A percentile compares a stretch with the other conserved stretches of the same genome.
Evolutionary conservation across 768 basidiomycete species (phyloP).

Genomic region (Suillus alpinus): DNA sequence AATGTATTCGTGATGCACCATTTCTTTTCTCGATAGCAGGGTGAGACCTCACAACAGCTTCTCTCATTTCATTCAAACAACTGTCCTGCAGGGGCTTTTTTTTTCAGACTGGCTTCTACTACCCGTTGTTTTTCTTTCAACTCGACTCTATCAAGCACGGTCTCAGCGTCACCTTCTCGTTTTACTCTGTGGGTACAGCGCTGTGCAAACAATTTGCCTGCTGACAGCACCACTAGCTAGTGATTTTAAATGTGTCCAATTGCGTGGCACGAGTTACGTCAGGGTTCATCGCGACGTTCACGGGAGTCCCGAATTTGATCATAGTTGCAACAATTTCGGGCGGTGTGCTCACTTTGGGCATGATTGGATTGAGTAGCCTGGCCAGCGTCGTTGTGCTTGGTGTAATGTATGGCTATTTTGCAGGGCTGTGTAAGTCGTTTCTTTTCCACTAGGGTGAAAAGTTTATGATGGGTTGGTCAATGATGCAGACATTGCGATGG

Average conservation of each 20-base stretch:
- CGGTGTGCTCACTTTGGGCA: slow-evolving; percentile 37
- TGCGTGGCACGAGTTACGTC: slow-evolving; percentile 31
- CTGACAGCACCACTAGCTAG: slow-evolving; percentile 17
- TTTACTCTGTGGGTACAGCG: slow-evolving; percentile 40
- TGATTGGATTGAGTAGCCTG: slow-evolving; percentile 34
- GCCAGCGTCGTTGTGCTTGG: slow-evolving; percentile 36
- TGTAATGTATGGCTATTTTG: slow-evolving; percentile 44
- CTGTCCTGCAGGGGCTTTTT: neutral
- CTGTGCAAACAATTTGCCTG: neutral
- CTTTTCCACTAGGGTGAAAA: neutral
- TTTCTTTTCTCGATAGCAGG: slow-evolving; percentile 2
- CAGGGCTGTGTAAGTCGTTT: slow-evolving; percentile 30
- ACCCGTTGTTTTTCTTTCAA: slow-evolving; percentile 52
- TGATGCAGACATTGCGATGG: slow-evolving; percentile 33
- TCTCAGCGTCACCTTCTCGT: slow-evolving; percentile 40
- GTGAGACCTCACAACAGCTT: neutral
- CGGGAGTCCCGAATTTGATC: slow-evolving; percentile 42
- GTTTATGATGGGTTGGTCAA: neutral
- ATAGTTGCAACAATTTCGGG: slow-evolving; percentile 30
- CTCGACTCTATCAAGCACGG: slow-evolving; percentile 46
- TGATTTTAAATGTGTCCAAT: slow-evolving; percentile 29
- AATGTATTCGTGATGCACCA: slow-evolving; percentile 2
- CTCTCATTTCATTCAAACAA: neutral
- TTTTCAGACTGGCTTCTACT: slow-evolving; percentile 39
- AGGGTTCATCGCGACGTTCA: slow-evolving; percentile 27